Evolutionary conservation across 1,284 basidiomycete species (phyloP).

Genomic region (Sanghuangporus weigelae): DNA sequence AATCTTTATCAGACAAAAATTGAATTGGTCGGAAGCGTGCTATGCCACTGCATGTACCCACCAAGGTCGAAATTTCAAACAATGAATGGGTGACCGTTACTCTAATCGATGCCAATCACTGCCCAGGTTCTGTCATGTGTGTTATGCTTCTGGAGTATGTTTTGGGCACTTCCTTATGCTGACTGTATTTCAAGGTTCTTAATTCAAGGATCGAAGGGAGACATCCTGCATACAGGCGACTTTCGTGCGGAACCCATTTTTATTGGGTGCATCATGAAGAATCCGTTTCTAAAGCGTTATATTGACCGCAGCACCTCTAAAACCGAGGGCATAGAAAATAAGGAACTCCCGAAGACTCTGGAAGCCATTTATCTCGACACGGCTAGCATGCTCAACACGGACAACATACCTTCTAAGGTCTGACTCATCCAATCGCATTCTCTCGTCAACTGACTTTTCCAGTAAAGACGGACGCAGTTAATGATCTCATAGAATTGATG

Average conservation of each 20-base stretch:
- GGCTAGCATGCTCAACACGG: constrained; percentile 54
- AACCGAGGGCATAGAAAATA: not conserved
- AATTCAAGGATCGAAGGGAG: constrained; percentile 66
- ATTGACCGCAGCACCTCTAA: constrained; percentile 33
- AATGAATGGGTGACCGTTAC: constrained; percentile 67
- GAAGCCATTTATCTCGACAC: constrained; percentile 89
- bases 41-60: constrained; percentile 60
- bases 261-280: constrained; percentile 58
- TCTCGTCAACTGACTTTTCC: not conserved
- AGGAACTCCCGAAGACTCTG: constrained; percentile 38
- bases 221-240: constrained; percentile 90
- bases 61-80: constrained; percentile 51
- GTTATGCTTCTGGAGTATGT: constrained; percentile 22
- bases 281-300: constrained; percentile 70
- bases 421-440: constrained; percentile 7
- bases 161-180: not conserved
- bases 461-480: constrained; percentile 58
- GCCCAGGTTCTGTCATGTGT: constrained; percentile 89
- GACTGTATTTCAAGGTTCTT: constrained; percentile 61
- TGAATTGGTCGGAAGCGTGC: constrained; percentile 33
- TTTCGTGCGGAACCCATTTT: constrained; percentile 83
- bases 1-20: not conserved
- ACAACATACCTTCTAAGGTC: constrained; percentile 73
- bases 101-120: constrained; percentile 89
- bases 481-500: constrained; percentile 67